Percentiles rank a stretch among this genome's conserved stretches.
These are phyloP conservation scores for Zygotorulaspora chibaensis DNA, from an alignment of 805 yeast genomes.

Conservation along the genomic window DNA sequence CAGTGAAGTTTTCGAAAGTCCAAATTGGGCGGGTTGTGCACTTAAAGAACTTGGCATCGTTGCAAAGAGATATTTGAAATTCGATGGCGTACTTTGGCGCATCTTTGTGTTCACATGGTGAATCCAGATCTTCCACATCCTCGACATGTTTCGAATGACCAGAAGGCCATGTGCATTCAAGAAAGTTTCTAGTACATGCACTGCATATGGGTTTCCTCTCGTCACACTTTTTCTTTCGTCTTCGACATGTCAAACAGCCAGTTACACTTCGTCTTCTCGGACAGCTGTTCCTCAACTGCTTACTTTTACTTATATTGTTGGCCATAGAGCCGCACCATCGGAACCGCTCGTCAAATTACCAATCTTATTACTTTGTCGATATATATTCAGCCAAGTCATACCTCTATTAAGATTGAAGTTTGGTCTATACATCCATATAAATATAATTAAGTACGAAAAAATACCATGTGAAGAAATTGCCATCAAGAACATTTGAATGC, in stretches of 20 bases:
- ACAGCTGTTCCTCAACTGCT: not conserved
- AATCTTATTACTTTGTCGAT: too few species aligned
- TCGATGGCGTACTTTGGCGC: not conserved
- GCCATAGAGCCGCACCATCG: too few species aligned
- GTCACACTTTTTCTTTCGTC: conserved; percentile 13
- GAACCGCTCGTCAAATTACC: too few species aligned
- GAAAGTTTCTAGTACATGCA: conserved; percentile 11
- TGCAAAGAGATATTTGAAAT: conserved; percentile 3
- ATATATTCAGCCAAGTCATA: too few species aligned
- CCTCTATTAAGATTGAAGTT: too few species aligned
- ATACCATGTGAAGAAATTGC: too few species aligned
- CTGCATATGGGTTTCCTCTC: conserved; percentile 9
- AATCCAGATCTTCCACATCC: not conserved
- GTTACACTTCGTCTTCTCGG: conserved; percentile 8
- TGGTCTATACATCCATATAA: too few species aligned
- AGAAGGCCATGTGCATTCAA: conserved; percentile 12
- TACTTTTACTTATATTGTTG: not conserved
- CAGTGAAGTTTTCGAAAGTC: conserved; percentile 5
- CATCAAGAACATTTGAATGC: too few species aligned
- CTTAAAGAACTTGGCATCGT: conserved; percentile 3
- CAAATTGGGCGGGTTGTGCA: not conserved
- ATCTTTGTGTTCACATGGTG: not conserved
- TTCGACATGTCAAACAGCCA: conserved; percentile 12
- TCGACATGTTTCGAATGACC: not conserved
- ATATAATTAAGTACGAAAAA: too few species aligned